Evolutionary conservation across 139 green algal genomes (phyloP), one percentile per base, ranked within the genome.

Genomic region (Chlorella vulgaris): DNA sequence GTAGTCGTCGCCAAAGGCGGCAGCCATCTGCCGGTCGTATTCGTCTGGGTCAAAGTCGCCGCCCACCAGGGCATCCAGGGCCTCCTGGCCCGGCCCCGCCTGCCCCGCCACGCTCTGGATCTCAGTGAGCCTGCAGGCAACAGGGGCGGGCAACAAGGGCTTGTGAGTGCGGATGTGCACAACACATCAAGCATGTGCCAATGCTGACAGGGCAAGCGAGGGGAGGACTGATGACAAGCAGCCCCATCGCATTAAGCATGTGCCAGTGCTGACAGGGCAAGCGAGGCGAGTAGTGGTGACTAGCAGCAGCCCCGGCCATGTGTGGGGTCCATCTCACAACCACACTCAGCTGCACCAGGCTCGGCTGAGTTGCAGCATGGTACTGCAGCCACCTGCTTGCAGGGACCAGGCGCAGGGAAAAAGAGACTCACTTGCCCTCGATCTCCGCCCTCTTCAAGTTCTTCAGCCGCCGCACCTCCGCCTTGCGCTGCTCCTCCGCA

Each of bases 31-130:
- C 33, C 70, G 81, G 89, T 99, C 96, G 86, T 96, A 96, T 73
- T 92, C 92, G 36, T 94, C 96, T 0, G 94, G 92, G 80, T 99
- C 95, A 83, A 98, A 99, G 40, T 99, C 96, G 3, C 88, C 92
- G 24, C 94, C 92, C 67, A 98, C 82, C 51, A 97, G 85, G 18
- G 88, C 81, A 22, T 92, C 85, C 22, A 95, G 76, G 61, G 74
- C 65, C 62, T 82, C 75, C 47, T 69, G 51, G 6, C 43, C 31
- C 38, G 84, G 80, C 6, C 66, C 80, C 8, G 69, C 80, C n/a
- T 66, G 61, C 61, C 91, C 91, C 21, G 88, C 88, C 74, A 94
- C 84, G 18, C 85, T 71, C n/a, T 85, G 78, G 31, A 97, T 74
- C 81, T 90, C 81, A 39, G 75, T 26, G 73, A 96, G 60, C 86